Evolutionary conservation across 805 yeast species (phyloP), one percentile per base, ranked within the genome.

Genomic region (Tetrapisispora nanseiensis): DNA sequence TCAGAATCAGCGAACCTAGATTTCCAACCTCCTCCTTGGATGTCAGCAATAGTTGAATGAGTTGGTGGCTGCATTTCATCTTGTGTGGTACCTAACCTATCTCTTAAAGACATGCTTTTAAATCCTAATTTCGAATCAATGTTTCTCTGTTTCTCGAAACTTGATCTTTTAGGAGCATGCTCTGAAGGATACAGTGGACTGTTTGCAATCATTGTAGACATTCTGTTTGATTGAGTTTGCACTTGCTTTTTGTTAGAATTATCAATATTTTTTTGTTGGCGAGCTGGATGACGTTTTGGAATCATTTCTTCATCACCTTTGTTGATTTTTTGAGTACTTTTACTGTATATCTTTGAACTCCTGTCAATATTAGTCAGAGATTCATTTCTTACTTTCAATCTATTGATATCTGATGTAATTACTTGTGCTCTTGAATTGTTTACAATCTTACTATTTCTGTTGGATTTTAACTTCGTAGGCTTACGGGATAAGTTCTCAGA

Each of bases 1-100:
- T 79, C 84, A 3, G 83, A 77, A 54, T 80, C 86, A 5, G 66
- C 68, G 47, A 78, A 72, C 50, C 85, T 67, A 1, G 86, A 78
- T 43, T 63, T 39, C 45, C 46, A 40, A 7, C 42, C 46, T 39
- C 44, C 27, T 29, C 50, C 20, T 16, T 47, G 28, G 19, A 44
- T 15, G 28, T 52, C 19, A 41, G 49, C 22, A 11, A 47, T 44
- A 9, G 44, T 42, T 21, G 46, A 31, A 37, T 49, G 38, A 11
- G 42, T 49, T 24, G 59, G 60, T 37, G 56, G 50, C 45, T 37
- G 37, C 12, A 43, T 48, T 40, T 46, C 31, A 6, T 15, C 33
- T 8, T 31, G 37, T 13, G 49, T 55, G 11, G 41, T 43, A 7
- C 37, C 15, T 3, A 31, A n/a, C 8, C 53, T 65, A 31, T 57